phyloP scores from a whole-genome alignment of 352 stramenopile genomes.

The Globisporangium mamillatum region DNA sequence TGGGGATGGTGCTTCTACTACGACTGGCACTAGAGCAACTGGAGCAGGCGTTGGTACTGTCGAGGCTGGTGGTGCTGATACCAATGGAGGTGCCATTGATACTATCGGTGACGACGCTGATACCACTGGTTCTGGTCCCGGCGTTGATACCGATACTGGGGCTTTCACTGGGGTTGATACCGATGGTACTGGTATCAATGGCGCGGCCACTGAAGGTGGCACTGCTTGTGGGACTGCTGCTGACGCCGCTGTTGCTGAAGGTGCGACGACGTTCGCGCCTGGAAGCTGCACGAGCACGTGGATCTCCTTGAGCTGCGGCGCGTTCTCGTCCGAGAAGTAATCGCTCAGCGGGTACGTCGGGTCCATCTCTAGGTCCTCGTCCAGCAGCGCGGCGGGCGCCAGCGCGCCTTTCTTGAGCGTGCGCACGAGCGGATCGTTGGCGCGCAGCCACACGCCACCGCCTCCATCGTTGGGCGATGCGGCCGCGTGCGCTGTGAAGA shows the following conservation, averaged over 20 bases:
- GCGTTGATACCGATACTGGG: too few species aligned
- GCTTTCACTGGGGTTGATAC: not conserved
- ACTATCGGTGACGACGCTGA: not conserved
- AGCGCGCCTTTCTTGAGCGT: slow-evolving; percentile 7
- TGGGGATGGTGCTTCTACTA: not conserved
- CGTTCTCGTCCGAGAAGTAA: slow-evolving; percentile 12
- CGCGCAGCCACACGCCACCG: slow-evolving; percentile 4
- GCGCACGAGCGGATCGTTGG: slow-evolving; percentile 7
- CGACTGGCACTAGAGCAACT: not conserved
- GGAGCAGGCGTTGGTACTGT: not conserved
- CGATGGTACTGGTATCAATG: not conserved
- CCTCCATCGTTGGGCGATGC: not conserved
- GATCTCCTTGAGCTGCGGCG: not conserved
- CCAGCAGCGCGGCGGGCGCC: not conserved
- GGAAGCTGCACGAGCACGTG: not conserved
- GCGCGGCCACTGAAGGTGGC: not conserved
- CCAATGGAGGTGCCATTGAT: not conserved
- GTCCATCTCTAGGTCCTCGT: slow-evolving; percentile 14
- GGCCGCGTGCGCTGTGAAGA: slow-evolving; percentile 3
- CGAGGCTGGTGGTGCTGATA: not conserved
- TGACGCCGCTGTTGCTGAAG: not conserved
- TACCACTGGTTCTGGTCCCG: too few species aligned
- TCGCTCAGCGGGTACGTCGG: slow-evolving; percentile 18
- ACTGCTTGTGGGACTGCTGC: not conserved
- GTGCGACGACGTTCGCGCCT: not conserved